phyloP scores from a whole-genome alignment of 345 rosid species.

The Citrus cavaleriei region DNA sequence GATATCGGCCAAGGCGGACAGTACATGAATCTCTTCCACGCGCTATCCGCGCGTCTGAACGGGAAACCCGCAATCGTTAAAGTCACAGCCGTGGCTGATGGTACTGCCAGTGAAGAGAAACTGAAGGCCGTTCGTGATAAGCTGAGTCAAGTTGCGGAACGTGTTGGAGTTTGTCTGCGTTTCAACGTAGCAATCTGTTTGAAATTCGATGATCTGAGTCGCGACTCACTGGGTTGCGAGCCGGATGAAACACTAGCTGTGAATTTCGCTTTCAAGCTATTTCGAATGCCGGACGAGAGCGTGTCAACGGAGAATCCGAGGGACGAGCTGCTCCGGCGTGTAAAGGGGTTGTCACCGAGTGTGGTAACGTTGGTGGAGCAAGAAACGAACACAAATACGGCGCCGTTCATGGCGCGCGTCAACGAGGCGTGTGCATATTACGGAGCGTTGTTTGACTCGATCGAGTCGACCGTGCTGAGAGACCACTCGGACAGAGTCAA shows the following conservation, averaged over 20 bases:
- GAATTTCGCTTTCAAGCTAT: conserved; percentile 78
- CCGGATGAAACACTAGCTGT: conserved; percentile 67
- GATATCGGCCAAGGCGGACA: conserved; percentile 80
- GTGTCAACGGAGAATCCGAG: conserved; percentile 83
- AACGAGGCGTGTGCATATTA: conserved; percentile 52
- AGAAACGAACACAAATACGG: conserved; percentile 68
- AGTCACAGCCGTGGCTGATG: conserved; percentile 67
- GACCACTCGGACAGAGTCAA: conserved; percentile 40
- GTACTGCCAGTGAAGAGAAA: conserved; percentile 43
- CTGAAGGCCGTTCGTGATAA: conserved; percentile 39
- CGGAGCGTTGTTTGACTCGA: conserved; percentile 76
- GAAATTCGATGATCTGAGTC: conserved; percentile 48
- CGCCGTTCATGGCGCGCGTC: conserved; percentile 60
- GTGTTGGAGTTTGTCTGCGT: conserved; percentile 37
- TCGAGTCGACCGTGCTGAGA: conserved; percentile 51
- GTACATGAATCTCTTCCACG: conserved; percentile 64
- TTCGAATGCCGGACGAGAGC: conserved; percentile 80
- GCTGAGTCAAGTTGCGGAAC: conserved; percentile 41
- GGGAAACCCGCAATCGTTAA: conserved; percentile 36
- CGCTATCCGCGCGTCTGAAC: conserved; percentile 46
- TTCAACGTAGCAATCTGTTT: conserved; percentile 45
- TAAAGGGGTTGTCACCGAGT: conserved; percentile 63
- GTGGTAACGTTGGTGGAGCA: conserved; percentile 80
- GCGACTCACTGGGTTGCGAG: conserved; percentile 67
- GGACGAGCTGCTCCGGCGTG: conserved; percentile 90